phyloP scores from a whole-genome alignment of 129 eudicot species.

The Flaveria linearis region DNA sequence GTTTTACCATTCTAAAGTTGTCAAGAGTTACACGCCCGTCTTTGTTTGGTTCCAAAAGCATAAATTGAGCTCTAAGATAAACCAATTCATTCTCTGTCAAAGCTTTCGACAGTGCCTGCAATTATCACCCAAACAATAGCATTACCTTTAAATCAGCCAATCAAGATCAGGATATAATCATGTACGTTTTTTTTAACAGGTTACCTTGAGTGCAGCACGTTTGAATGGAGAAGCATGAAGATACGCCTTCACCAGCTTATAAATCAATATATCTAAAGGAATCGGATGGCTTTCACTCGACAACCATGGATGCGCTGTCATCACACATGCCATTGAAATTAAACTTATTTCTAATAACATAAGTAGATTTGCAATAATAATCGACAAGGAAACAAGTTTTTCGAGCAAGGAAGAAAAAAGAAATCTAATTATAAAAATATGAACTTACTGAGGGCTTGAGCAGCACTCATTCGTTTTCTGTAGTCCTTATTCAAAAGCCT shows the following conservation, averaged over 20 bases:
- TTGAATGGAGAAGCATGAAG: conserved; percentile 87
- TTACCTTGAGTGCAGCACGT: conserved; percentile 88
- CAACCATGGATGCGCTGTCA: conserved; percentile 77
- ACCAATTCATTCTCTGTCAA: too few species aligned
- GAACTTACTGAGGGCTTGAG: conserved; percentile 86
- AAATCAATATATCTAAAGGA: conserved; percentile 80
- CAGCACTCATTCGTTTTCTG: conserved; percentile 88
- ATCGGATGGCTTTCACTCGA: conserved; percentile 68
- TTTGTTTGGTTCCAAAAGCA: conserved; percentile 66
- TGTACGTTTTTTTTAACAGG: background rate
- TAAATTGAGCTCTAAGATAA: too few species aligned
- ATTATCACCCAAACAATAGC: too few species aligned
- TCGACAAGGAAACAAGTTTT: background rate
- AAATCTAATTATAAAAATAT: background rate
- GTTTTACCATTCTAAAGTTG: conserved; percentile 70
- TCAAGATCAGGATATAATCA: background rate
- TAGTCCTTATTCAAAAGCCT: conserved; percentile 83
- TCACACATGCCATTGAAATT: conserved; percentile 2
- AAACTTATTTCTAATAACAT: background rate
- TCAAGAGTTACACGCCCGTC: conserved; percentile 90
- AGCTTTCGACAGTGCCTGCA: too few species aligned
- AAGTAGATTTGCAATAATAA: background rate
- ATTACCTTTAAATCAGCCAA: background rate
- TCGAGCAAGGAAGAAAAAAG: background rate
- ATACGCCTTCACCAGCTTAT: conserved; percentile 76